Evolutionary conservation across 352 stramenopile genomes (phyloP).

Genomic region (Phytophthora brassicae): DNA sequence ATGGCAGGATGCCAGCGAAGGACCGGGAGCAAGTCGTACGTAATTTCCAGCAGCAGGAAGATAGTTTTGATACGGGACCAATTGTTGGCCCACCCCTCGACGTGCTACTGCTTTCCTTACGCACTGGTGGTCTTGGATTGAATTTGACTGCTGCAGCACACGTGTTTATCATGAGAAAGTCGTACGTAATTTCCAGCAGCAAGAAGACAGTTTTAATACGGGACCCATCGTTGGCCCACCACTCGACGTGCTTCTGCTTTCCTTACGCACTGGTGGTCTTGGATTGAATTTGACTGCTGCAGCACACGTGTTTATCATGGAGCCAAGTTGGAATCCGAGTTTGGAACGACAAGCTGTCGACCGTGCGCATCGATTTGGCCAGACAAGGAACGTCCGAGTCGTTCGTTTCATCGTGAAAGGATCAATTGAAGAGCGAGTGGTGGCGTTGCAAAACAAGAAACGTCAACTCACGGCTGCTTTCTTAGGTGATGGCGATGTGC

Average conservation of each 20-base stretch:
- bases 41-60: constrained; percentile 55
- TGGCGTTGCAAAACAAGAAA: constrained; percentile 90
- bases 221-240: constrained; percentile 22
- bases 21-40: constrained; percentile 67
- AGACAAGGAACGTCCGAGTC: constrained; percentile 69
- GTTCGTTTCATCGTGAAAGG: constrained; percentile 86
- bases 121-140: constrained; percentile 88
- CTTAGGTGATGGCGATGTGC: constrained; percentile 50
- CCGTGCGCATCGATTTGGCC: constrained; percentile 87
- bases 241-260: constrained; percentile 86
- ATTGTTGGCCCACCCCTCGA: constrained; percentile 42
- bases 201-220: constrained; percentile 25
- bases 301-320: constrained; percentile 93
- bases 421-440: constrained; percentile 90
- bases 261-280: constrained; percentile 83
- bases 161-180: constrained; percentile 81
- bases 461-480: constrained; percentile 70
- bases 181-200: constrained; percentile 59
- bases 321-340: constrained; percentile 91
- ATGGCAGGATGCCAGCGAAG: constrained; percentile 60
- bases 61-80: constrained; percentile 5
- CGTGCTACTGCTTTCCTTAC: constrained; percentile 88
- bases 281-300: constrained; percentile 93
- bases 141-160: constrained; percentile 92
- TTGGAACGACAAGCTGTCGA: constrained; percentile 91